phyloP scores from a whole-genome alignment of 192 early-diverging fungal genomes.

The Backusella tuberculispora region DNA sequence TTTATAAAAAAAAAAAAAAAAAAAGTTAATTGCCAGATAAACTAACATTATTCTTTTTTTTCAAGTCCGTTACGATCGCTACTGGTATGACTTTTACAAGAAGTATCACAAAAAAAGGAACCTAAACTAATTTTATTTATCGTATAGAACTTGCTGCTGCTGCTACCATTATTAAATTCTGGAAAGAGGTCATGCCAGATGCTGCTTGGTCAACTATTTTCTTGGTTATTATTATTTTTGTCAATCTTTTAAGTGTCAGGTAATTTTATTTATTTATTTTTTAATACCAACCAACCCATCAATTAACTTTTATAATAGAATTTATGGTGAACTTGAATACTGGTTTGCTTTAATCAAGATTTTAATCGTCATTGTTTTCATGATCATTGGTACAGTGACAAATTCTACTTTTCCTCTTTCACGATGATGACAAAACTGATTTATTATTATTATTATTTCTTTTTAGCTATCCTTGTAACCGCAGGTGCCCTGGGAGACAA shows the following conservation, averaged over 20 bases:
- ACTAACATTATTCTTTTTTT: constrained; percentile 1
- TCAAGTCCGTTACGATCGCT: constrained; percentile 24
- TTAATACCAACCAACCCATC: background rate
- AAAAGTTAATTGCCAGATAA: background rate
- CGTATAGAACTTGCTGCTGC: constrained; percentile 70
- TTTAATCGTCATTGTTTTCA: constrained; percentile 74
- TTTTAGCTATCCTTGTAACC: constrained; percentile 57
- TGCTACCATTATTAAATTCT: constrained; percentile 81
- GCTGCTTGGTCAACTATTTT: constrained; percentile 51
- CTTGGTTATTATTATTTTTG: constrained; percentile 58
- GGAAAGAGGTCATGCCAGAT: constrained; percentile 41
- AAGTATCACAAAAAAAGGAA: background rate
- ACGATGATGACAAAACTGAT: background rate
- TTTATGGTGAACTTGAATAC: constrained; percentile 91
- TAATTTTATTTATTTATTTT: background rate
- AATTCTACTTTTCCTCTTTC: background rate
- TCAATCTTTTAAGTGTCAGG: constrained; percentile 64
- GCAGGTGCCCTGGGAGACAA: constrained; percentile 59
- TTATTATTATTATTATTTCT: background rate
- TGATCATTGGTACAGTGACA: constrained; percentile 55
- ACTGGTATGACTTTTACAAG: constrained; percentile 21
- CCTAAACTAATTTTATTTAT: constrained; percentile 9
- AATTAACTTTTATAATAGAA: constrained; percentile 33
- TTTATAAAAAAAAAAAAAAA: background rate
- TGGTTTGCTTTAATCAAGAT: constrained; percentile 81